Conservation (phyloP, 192 early-diverging fungal genomes). For the Backusella liffmaniae region DNA sequence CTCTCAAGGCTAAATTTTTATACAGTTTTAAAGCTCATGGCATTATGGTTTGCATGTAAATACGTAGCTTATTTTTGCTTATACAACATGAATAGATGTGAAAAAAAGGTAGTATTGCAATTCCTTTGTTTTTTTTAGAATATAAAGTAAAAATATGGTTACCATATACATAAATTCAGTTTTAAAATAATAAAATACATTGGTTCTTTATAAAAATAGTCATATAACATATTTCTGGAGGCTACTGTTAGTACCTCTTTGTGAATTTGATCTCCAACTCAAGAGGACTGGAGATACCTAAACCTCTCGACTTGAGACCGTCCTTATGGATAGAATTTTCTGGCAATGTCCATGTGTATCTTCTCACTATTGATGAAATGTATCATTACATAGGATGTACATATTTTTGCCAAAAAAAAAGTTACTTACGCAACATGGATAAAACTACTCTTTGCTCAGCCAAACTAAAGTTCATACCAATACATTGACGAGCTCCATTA, state of each 20-base stretch:
- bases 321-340: conserved; percentile 22
- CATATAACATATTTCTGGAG: not conserved
- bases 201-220: not conserved
- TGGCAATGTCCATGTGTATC: conserved; percentile 25
- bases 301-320: not conserved
- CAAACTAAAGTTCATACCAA: conserved; percentile 64
- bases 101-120: not conserved
- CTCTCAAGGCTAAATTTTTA: too few relatives aligned
- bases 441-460: conserved; percentile 56
- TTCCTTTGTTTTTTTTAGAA: not conserved
- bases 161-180: too few relatives aligned
- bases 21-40: not conserved
- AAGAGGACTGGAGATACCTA: conserved; percentile 6
- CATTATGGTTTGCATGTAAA: not conserved
- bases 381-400: not conserved
- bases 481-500: conserved; percentile 56
- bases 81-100: not conserved
- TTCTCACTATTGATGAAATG: conserved; percentile 11
- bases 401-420: not conserved
- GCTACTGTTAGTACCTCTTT: conserved; percentile 12
- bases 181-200: too few relatives aligned
- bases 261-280: conserved; percentile 2
- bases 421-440: conserved; percentile 42
- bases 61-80: too few relatives aligned
- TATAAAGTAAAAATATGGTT: not conserved